A percentile compares a stretch with the other conserved stretches of the same genome.
Evolutionary conservation across 164 flowering plant genomes (phyloP).

Genomic region (Berberis vulgaris): DNA sequence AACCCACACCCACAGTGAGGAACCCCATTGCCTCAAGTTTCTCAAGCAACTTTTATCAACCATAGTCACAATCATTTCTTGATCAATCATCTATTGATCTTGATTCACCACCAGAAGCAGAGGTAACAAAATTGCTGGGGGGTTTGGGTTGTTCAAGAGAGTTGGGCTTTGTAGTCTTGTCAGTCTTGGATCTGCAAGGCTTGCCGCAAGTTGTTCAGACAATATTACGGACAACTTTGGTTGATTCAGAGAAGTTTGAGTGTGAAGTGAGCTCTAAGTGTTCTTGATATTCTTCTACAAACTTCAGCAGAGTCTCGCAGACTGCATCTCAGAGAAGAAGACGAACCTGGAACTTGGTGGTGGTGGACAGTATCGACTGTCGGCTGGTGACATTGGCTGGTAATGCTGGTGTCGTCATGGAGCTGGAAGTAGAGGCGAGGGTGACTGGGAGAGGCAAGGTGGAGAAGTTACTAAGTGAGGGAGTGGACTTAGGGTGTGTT

Average conservation of each 20-base stretch:
- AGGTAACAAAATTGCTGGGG: conserved; percentile 6
- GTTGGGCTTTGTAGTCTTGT: conserved; percentile 71
- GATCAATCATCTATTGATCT: conserved; percentile 49
- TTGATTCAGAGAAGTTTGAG: conserved; percentile 87
- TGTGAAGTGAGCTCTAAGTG: conserved; percentile 96
- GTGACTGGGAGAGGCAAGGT: too few relatives aligned
- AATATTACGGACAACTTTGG: conserved; percentile 85
- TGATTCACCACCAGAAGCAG: conserved; percentile 26
- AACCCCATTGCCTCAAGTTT: conserved; percentile 94
- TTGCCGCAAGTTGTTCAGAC: conserved; percentile 78
- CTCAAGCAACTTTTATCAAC: conserved; percentile 62
- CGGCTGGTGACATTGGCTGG: too few relatives aligned
- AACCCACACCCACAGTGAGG: conserved; percentile 53
- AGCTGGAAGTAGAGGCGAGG: too few relatives aligned
- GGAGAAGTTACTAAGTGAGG: too few relatives aligned
- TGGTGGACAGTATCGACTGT: too few relatives aligned
- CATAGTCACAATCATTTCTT: conserved; percentile 86
- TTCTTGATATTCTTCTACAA: conserved; percentile 87
- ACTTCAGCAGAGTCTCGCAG: conserved; percentile 70
- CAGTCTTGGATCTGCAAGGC: conserved; percentile 93
- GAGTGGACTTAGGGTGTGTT: too few relatives aligned
- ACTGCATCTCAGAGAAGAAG: conserved; percentile 63
- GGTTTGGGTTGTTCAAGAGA: conserved; percentile 60
- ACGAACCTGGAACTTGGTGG: too few relatives aligned
- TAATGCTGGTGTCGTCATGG: too few relatives aligned